Percentiles rank a stretch among this genome's conserved stretches.
Conservation (phyloP, 192 early-diverging fungal species). For the Coemansia sp. region DNA sequence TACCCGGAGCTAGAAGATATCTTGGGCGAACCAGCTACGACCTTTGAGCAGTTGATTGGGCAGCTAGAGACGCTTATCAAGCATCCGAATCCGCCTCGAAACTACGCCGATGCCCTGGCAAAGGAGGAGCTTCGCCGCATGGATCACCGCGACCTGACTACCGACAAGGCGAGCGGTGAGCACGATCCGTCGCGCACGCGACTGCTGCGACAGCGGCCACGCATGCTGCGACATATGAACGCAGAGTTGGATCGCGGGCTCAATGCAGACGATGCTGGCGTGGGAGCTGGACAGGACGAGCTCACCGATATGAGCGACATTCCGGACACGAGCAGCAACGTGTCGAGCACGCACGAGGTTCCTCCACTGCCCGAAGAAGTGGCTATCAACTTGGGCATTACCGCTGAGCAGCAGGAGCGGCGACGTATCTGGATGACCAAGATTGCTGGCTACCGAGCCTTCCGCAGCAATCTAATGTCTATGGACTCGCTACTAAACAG, state of each 20-base stretch:
- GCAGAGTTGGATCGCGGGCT: not conserved
- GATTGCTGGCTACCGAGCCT: constrained; percentile 42
- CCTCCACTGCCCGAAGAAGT: constrained; percentile 19
- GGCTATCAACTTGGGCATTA: constrained; percentile 31
- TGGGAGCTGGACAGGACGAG: not conserved
- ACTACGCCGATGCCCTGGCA: constrained; percentile 55
- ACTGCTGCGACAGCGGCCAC: constrained; percentile 23
- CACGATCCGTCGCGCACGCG: not conserved
- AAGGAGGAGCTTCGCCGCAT: constrained; percentile 46
- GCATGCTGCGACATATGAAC: constrained; percentile 15
- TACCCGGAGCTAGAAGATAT: constrained; percentile 37
- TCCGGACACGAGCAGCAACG: not conserved
- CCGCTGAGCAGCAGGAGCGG: constrained; percentile 36
- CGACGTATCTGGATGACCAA: constrained; percentile 46
- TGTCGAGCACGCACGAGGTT: not conserved
- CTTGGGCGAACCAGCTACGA: constrained; percentile 27
- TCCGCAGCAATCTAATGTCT: constrained; percentile 31
- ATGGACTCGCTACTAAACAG: constrained; percentile 28
- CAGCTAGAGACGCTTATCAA: constrained; percentile 50
- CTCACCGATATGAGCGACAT: not conserved
- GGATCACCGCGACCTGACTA: constrained; percentile 28
- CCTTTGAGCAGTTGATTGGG: constrained; percentile 36
- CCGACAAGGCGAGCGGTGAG: constrained; percentile 5
- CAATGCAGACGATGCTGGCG: not conserved
- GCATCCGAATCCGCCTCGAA: constrained; percentile 52